Base-by-base conservation (phyloP, 768 basidiomycete species). In the Boletus pseudopeckii region DNA sequence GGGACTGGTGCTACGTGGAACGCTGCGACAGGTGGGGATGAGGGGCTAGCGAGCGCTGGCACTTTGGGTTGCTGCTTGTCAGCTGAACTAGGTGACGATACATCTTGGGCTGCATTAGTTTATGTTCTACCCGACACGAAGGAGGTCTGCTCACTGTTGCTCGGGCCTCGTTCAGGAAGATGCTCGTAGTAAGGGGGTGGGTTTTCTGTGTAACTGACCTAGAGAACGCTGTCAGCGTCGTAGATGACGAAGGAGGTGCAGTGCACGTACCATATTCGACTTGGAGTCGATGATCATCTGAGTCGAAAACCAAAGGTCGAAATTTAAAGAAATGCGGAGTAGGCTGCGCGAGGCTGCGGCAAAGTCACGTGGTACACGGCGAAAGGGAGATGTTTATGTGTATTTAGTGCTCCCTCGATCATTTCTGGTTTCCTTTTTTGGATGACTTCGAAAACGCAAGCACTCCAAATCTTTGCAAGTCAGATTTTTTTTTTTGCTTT, bases 161-260 rank as follows among this genome's bases (percentile, higher is more conserved):
- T 53, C 22, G 62, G 61, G 43, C 54, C 64, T 55, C 63, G 60
- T 20, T 68, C 67, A 22, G 68, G 64, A 13, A 72, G 63, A 39
- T 58, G 61, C 54, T 82, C 79, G 48, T 83, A 83, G 7, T 83
- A 83, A 8, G 81, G 71, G 39, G 81, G 81, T 38, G 81, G 81
- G 38, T 54, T 75, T 13, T 83, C 69, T 3, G 53, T 49, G 43
- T 66, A 48, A 9, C 24, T 54, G 9, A 63, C 57, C 67, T 68
- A 17, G 14, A 20, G 6, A 40, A 43, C 2, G 11, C n/a, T 1
- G 15, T 61, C 34, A 60, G 42, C 6, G 6, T 24, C 10, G 17
- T 4, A 3, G 1, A 10, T 1, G 17, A 45, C 13, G 5, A 41
- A 50, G 0, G 42, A 6, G 3, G 18, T 11, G 3, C 6, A 15